Conservation (phyloP, 2,329 filamentous ascomycete genomes). For the Trichoderma gracile region DNA sequence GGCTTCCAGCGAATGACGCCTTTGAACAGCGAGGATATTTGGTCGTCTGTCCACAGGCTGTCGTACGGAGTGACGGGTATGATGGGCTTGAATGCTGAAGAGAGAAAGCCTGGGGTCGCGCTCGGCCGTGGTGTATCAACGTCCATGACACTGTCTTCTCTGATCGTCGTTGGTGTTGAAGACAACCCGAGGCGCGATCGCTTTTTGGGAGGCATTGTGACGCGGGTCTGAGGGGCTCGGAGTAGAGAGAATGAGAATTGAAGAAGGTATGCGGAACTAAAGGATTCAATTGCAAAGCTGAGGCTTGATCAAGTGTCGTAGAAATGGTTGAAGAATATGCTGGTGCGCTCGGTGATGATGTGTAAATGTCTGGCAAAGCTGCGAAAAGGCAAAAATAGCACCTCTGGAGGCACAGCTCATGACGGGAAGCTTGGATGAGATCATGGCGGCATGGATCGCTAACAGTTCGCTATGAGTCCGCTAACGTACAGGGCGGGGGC, state of each 20-base stretch:
- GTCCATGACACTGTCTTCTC: constrained; percentile 63
- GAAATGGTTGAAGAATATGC: neutral
- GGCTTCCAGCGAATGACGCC: constrained; percentile 93
- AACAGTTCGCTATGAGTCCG: neutral
- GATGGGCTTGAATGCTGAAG: constrained; percentile 30
- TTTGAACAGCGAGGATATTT: constrained; percentile 90
- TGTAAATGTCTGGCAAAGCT: neutral
- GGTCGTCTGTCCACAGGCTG: constrained; percentile 92
- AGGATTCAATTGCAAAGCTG: neutral
- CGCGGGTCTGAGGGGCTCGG: neutral
- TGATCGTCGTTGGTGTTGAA: constrained; percentile 56
- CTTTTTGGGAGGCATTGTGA: constrained; percentile 68
- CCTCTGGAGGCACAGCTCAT: too few relatives aligned
- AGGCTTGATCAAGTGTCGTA: neutral
- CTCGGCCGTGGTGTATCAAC: constrained; percentile 57
- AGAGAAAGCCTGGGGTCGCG: constrained; percentile 46
- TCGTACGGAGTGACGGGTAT: constrained; percentile 39
- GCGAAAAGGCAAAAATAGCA: constrained; percentile 5
- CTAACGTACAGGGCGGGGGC: constrained; percentile 22
- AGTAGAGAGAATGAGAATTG: neutral
- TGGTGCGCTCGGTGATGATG: neutral
- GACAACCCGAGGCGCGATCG: constrained; percentile 60
- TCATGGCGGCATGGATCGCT: constrained; percentile 7
- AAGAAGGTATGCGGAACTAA: neutral
- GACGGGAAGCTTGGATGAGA: too few relatives aligned